phyloP scores from a whole-genome alignment of 306 rosid genomes.

The Vicia villosa region DNA sequence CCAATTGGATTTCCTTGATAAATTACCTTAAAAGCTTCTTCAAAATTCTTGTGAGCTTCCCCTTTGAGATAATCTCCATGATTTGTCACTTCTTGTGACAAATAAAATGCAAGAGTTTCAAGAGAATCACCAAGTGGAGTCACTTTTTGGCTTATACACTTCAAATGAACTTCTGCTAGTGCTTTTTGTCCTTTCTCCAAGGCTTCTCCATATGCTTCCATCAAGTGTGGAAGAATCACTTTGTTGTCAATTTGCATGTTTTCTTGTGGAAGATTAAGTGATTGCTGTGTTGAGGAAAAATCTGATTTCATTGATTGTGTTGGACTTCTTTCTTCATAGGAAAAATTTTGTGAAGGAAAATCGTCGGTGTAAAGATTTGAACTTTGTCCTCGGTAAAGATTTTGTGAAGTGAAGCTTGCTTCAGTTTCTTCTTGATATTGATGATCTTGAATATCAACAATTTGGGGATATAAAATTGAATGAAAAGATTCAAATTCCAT shows the following conservation, averaged over 20 bases:
- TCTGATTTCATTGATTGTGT: slow-evolving; percentile 51
- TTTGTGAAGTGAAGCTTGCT: slow-evolving; percentile 44
- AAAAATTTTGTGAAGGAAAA: slow-evolving; percentile 38
- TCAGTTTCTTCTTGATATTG: slow-evolving; percentile 45
- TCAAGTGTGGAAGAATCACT: slow-evolving; percentile 48
- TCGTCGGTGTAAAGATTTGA: too few relatives aligned
- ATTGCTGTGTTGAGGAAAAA: slow-evolving; percentile 38
- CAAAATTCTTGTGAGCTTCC: slow-evolving; percentile 51
- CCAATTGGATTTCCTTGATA: slow-evolving; percentile 54
- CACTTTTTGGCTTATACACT: slow-evolving; percentile 52
- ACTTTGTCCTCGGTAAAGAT: too few relatives aligned
- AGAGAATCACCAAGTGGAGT: slow-evolving; percentile 50
- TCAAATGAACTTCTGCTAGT: slow-evolving; percentile 45
- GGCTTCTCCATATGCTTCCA: slow-evolving; percentile 57
- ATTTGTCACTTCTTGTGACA: slow-evolving; percentile 41
- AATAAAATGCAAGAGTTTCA: slow-evolving; percentile 56
- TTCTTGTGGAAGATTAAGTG: slow-evolving; percentile 47
- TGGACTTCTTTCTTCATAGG: slow-evolving; percentile 51
- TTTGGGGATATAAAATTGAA: slow-evolving; percentile 15
- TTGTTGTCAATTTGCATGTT: slow-evolving; percentile 52
- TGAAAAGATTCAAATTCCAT: slow-evolving; percentile 46
- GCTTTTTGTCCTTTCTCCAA: slow-evolving; percentile 45
- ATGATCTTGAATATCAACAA: slow-evolving; percentile 5
- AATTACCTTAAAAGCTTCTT: slow-evolving; percentile 39
- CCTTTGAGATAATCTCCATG: slow-evolving; percentile 48